Percentiles rank a stretch among this genome's conserved stretches.
These are phyloP conservation scores for Serendipita sp. DNA, from an alignment of 768 basidiomycete species.

Conservation along the genomic window DNA sequence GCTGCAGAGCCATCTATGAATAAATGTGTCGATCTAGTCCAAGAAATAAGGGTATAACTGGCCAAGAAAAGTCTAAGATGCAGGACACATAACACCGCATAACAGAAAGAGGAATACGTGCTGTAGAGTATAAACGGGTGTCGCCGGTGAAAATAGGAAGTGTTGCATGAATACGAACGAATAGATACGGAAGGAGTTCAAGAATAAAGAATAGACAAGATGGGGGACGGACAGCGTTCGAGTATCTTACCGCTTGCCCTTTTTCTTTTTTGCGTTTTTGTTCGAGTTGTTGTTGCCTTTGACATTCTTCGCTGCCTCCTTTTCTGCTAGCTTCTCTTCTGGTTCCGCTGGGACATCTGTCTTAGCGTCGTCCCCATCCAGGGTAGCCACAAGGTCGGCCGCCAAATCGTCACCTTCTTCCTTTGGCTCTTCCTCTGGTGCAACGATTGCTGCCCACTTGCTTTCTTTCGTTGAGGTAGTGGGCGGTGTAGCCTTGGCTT, in stretches of 20 bases:
- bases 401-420: background rate
- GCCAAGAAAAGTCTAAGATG: too few relatives aligned
- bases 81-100: background rate
- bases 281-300: background rate
- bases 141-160: background rate
- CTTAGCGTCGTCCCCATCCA: background rate
- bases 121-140: background rate
- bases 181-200: background rate
- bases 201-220: background rate
- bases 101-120: background rate
- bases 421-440: background rate
- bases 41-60: too few relatives aligned
- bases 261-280: background rate
- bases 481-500: background rate
- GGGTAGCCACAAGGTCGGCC: background rate
- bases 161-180: background rate
- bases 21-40: too few relatives aligned
- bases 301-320: background rate
- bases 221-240: background rate
- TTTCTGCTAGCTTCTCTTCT: background rate
- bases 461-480: background rate
- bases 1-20: background rate
- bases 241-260: background rate
- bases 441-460: background rate
- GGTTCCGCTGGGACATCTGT: background rate